phyloP scores from a whole-genome alignment of 495 filamentous ascomycete genomes.

The Pseudevernia furfuracea region DNA sequence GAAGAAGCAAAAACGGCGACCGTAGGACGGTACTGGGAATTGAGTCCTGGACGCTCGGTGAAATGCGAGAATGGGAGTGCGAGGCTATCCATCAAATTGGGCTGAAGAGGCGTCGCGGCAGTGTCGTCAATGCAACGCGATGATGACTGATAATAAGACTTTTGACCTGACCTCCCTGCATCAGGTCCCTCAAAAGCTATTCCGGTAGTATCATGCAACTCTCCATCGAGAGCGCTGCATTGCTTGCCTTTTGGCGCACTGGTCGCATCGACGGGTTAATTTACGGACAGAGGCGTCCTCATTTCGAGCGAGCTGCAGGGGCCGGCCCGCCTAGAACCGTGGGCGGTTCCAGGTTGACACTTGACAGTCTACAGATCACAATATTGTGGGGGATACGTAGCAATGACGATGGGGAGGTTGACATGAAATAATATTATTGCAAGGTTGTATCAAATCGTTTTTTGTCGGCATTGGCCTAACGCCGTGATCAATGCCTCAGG shows the following conservation, averaged over 20 bases:
- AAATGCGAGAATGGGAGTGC: background rate
- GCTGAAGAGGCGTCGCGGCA: background rate
- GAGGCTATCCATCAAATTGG: background rate
- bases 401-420: background rate
- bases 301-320: slow-evolving; percentile 5
- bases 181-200: background rate
- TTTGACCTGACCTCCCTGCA: too few species aligned
- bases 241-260: background rate
- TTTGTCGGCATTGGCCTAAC: slow-evolving; percentile 12
- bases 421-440: background rate
- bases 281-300: background rate
- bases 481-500: slow-evolving; percentile 17
- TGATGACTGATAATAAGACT: slow-evolving; percentile 3
- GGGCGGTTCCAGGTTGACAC: background rate
- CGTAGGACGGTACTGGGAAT: background rate
- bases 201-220: background rate
- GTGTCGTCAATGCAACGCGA: background rate
- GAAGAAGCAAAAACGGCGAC: background rate
- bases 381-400: background rate
- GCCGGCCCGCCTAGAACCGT: slow-evolving; percentile 13
- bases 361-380: background rate
- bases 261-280: too few species aligned
- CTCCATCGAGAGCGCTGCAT: background rate
- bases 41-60: background rate
- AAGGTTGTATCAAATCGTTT: background rate